A percentile compares a stretch with the other conserved stretches of the same genome.
Conservation (phyloP, 106 monocot species). For the Allium fistulosum region DNA sequence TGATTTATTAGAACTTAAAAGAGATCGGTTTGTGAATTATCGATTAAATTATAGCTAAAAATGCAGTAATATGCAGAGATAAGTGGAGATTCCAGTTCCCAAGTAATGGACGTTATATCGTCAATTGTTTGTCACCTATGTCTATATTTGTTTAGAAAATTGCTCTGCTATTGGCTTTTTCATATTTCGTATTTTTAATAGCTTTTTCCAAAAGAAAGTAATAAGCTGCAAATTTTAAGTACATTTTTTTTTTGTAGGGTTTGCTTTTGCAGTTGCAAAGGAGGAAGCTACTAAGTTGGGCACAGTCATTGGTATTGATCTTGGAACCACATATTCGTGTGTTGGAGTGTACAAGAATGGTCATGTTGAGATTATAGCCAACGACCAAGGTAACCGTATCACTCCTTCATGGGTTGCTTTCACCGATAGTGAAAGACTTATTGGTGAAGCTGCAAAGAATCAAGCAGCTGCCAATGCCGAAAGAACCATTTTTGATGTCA, state of each 20-base stretch:
- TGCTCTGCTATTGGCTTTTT: neutral
- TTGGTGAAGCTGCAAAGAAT: conserved; percentile 36
- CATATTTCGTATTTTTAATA: neutral
- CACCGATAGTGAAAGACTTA: conserved; percentile 24
- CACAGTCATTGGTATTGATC: conserved; percentile 41
- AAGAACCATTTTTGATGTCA: conserved; percentile 35
- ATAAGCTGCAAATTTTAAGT: neutral
- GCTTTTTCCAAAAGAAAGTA: neutral
- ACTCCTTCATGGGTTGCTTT: conserved; percentile 41
- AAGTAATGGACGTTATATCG: neutral
- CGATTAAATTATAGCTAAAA: too few relatives aligned
- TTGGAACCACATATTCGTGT: conserved; percentile 36
- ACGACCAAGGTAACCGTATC: conserved; percentile 40
- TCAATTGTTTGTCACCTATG: neutral
- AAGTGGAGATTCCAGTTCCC: neutral
- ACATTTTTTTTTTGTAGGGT: neutral
- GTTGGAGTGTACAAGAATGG: conserved; percentile 33
- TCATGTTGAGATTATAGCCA: conserved; percentile 32
- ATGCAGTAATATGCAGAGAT: neutral
- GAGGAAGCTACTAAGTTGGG: conserved; percentile 31
- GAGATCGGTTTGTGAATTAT: too few relatives aligned
- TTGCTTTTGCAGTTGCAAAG: conserved; percentile 18
- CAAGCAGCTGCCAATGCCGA: conserved; percentile 32
- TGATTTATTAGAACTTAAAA: neutral
- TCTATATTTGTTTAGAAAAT: neutral